A percentile compares a stretch with the other conserved stretches of the same genome.
Evolutionary conservation across 176 grass and related monocot genomes (phyloP).

Genomic region (Typha latifolia): DNA sequence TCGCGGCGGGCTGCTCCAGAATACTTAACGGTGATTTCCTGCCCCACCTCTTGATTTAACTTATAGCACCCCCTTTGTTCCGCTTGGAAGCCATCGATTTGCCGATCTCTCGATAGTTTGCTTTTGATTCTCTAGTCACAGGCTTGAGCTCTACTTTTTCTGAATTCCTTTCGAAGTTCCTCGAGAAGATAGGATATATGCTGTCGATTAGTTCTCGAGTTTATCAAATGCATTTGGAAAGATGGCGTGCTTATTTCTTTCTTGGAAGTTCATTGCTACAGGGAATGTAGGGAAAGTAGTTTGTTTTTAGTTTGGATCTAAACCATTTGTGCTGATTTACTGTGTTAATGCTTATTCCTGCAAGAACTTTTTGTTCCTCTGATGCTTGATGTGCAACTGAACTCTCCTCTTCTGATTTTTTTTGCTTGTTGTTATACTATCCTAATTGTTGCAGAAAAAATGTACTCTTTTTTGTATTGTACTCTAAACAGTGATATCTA

Average conservation of each 20-base stretch:
- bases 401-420: too few species aligned
- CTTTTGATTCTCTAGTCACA: not conserved
- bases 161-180: not conserved
- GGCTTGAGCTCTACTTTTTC: not conserved
- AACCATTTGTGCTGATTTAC: too few species aligned
- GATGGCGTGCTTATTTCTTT: too few species aligned
- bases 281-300: too few species aligned
- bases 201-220: too few species aligned
- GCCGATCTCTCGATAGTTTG: not conserved
- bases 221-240: too few species aligned
- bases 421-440: not conserved
- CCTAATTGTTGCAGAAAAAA: not conserved
- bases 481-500: not conserved
- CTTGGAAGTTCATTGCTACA: too few species aligned
- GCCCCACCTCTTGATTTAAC: not conserved
- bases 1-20: not conserved
- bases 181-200: too few species aligned
- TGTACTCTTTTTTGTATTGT: not conserved
- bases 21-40: conserved; percentile 13
- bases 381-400: too few species aligned
- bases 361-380: too few species aligned
- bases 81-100: not conserved
- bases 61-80: not conserved
- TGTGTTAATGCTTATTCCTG: too few species aligned
- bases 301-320: too few species aligned